Evolutionary conservation across 345 rosid species (phyloP), one percentile per base, ranked within the genome.

Genomic region (Lepidium aucheri): DNA sequence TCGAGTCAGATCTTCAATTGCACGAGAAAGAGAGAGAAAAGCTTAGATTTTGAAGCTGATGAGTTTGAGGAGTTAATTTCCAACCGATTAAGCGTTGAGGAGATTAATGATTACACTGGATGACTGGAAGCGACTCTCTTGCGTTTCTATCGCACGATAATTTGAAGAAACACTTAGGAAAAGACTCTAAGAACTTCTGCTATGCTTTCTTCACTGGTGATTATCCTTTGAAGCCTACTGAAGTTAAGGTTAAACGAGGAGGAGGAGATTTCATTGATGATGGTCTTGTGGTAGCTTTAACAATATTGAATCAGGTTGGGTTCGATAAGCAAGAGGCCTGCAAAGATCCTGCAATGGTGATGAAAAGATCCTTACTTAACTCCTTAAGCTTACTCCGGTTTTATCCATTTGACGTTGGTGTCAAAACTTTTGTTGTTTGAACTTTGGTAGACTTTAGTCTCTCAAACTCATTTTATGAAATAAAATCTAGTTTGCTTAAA

Each of bases 251-350:
- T 76, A 90, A 93, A 76, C 70, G 87, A 67, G 81, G 84, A 3
- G 98, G 98, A 9, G 98, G 98, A 7, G 97, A 93, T 64, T 90
- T 86, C 22, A 46, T 90, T 64, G 98, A 93, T 45, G 98, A 88
- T 57, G 98, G 98, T 12, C 72, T 90, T 40, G 80, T 69, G 98
- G 96, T 53, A 80, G 84, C 46, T 57, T 87, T 0, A 86, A 86
- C 5, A 77, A 81, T 66, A 82, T 93, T 17, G 85, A 89, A 68
- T 91, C 85, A 30, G 97, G 87, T 18, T 93, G 96, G 89, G 86
- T 93, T 74, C 74, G 74, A 47, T 74, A 74, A 47, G 5, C 4
- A 18, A 50, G 50, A 40, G 33, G 28, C 26, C 18, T 49, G n/a
- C n/a, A n/a, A n/a, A n/a, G n/a, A n/a, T n/a, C n/a, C n/a, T n/a